These are phyloP conservation scores for Globisporangium spinosum DNA, from an alignment of 352 stramenopile species.

Conservation along the genomic window DNA sequence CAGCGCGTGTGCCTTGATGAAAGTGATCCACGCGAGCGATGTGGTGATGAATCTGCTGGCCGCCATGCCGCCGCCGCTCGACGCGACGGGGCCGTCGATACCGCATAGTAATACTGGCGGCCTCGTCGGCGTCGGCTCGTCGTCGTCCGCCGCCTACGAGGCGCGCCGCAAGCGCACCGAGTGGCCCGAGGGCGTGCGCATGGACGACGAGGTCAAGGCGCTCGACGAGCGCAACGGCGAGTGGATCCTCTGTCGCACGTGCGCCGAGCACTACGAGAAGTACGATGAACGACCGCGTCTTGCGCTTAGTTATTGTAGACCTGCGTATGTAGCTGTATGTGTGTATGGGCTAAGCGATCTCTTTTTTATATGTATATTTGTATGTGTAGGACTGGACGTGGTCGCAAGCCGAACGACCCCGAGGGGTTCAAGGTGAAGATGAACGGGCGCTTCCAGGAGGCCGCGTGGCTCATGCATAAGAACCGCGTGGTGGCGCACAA, in stretches of 20 bases:
- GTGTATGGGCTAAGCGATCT: background rate
- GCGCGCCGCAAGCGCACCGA: constrained; percentile 42
- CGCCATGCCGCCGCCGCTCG: constrained; percentile 16
- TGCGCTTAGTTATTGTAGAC: background rate
- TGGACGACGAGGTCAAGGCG: constrained; percentile 48
- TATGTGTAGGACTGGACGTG: constrained; percentile 37
- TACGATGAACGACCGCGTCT: constrained; percentile 10
- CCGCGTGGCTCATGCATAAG: constrained; percentile 68
- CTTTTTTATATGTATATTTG: constrained; percentile 9
- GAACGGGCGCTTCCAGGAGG: constrained; percentile 61
- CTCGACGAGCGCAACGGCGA: constrained; percentile 56
- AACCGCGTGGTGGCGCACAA: constrained; percentile 50
- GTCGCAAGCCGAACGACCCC: constrained; percentile 58
- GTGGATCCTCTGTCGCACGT: constrained; percentile 66
- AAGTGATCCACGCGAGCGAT: constrained; percentile 19
- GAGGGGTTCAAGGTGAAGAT: constrained; percentile 72
- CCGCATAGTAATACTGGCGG: background rate
- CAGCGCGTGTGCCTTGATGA: constrained; percentile 23
- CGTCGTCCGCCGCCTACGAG: constrained; percentile 27
- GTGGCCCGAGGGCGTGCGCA: constrained; percentile 50
- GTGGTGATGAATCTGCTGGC: constrained; percentile 21
- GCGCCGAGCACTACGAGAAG: constrained; percentile 51
- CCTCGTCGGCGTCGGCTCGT: background rate
- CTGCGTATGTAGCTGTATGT: background rate
- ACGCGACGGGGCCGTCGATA: background rate